Evolutionary conservation across 2,329 filamentous ascomycete genomes (phyloP).

Genomic region (Plectosphaerella cucumerina): DNA sequence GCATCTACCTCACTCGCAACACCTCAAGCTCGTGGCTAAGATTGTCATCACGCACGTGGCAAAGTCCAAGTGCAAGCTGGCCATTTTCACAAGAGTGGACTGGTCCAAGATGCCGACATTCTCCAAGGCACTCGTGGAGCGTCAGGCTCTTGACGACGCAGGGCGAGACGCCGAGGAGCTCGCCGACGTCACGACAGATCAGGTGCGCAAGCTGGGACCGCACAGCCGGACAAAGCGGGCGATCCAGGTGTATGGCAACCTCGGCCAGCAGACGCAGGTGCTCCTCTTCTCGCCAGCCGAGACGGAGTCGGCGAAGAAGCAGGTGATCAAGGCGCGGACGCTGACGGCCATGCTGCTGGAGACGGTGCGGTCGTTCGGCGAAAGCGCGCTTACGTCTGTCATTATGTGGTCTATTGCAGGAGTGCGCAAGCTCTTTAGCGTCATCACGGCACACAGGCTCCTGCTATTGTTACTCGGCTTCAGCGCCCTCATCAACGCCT

Average conservation of each 20-base stretch:
- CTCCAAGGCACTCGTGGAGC: slow-evolving; percentile 58
- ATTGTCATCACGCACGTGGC: slow-evolving; percentile 90
- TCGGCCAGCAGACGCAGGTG: slow-evolving; percentile 65
- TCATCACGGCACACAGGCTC: slow-evolving; percentile 68
- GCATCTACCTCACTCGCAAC: slow-evolving; percentile 78
- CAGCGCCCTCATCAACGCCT: slow-evolving; percentile 69
- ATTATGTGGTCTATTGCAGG: slow-evolving; percentile 73
- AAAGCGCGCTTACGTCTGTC: slow-evolving; percentile 70
- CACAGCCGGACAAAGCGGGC: slow-evolving; percentile 73
- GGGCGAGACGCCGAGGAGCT: slow-evolving; percentile 69
- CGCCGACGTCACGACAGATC: slow-evolving; percentile 70
- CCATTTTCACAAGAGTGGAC: slow-evolving; percentile 81
- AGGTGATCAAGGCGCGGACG: slow-evolving; percentile 57
- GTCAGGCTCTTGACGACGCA: slow-evolving; percentile 72
- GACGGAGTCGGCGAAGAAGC: slow-evolving; percentile 39
- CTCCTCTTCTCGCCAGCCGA: slow-evolving; percentile 54
- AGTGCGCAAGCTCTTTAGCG: slow-evolving; percentile 61
- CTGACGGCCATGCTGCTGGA: slow-evolving; percentile 70
- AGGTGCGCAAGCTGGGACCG: slow-evolving; percentile 69
- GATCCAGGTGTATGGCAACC: slow-evolving; percentile 72
- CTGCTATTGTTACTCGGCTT: slow-evolving; percentile 65
- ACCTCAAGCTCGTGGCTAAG: slow-evolving; percentile 81
- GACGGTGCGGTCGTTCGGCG: slow-evolving; percentile 65
- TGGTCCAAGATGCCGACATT: slow-evolving; percentile 69
- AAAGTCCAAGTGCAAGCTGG: slow-evolving; percentile 88